Evolutionary conservation across 169 alveolate species (phyloP).

Genomic region (Cryptosporidium sp.): DNA sequence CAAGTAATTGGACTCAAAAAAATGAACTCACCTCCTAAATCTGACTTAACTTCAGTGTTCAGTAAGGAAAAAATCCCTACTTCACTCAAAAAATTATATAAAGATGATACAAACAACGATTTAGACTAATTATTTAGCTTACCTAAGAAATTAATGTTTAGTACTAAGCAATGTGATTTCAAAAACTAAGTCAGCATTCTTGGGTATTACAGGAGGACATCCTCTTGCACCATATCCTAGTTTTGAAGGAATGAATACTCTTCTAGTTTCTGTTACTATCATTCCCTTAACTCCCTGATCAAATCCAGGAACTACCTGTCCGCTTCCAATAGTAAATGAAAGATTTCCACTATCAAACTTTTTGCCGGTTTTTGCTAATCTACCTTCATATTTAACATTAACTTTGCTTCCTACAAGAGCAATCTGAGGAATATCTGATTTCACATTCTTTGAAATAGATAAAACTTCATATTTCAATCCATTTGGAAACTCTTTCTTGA

Average conservation of each 20-base stretch:
- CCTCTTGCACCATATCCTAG: conserved; percentile 80
- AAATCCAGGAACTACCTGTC: conserved; percentile 79
- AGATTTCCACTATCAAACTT: conserved; percentile 73
- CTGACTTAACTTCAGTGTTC: conserved; percentile 19
- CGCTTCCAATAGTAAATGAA: conserved; percentile 74
- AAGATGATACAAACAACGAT: conserved; percentile 39
- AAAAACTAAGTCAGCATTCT: conserved; percentile 78
- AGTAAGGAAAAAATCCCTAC: conserved; percentile 13
- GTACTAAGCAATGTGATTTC: conserved; percentile 77
- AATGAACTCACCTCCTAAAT: conserved; percentile 1
- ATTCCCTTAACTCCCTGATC: conserved; percentile 82
- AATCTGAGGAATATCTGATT: conserved; percentile 53
- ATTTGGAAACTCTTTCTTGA: conserved; percentile 39
- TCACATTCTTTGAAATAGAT: conserved; percentile 43
- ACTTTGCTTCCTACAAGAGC: conserved; percentile 70
- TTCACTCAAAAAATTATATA: conserved; percentile 22
- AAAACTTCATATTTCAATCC: conserved; percentile 69
- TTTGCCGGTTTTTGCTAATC: conserved; percentile 69
- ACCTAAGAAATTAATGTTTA: conserved; percentile 1
- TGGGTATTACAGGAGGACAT: conserved; percentile 79
- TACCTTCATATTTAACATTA: conserved; percentile 74
- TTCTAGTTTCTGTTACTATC: conserved; percentile 78
- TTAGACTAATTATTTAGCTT: not conserved
- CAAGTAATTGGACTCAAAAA: conserved; percentile 65
- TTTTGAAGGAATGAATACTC: conserved; percentile 76